Conservation (phyloP, 306 rosid species). For the Lathyrus tuberosus region DNA sequence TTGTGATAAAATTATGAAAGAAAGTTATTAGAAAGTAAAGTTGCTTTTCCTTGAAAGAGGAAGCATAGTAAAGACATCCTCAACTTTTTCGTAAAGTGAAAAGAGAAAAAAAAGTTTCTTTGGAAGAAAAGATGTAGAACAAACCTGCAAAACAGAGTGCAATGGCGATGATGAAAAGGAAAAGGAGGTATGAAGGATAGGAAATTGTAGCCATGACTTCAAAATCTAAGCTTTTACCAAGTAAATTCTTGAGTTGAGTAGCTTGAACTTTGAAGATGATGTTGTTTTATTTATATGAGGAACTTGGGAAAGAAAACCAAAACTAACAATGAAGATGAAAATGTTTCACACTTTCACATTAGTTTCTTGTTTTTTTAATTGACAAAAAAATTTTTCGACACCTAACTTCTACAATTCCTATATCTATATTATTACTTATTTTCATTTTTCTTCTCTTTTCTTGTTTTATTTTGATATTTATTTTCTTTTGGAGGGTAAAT, state of each 20-base stretch:
- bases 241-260: background rate
- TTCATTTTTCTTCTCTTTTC: background rate
- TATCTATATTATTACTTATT: background rate
- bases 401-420: background rate
- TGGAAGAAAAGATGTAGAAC: conserved; percentile 7
- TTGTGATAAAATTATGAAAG: background rate
- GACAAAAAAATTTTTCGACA: background rate
- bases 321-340: background rate
- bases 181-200: conserved; percentile 38
- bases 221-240: background rate
- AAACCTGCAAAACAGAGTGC: conserved; percentile 52
- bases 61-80: too few species aligned
- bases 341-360: background rate
- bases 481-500: background rate
- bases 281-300: conserved; percentile 27
- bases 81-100: too few species aligned
- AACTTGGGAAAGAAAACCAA: background rate
- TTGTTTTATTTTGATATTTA: background rate
- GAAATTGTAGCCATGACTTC: conserved; percentile 45
- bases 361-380: too few species aligned
- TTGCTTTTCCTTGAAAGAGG: conserved; percentile 1
- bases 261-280: background rate
- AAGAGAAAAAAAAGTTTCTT: background rate
- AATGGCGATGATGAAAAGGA: conserved; percentile 42
- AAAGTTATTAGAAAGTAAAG: conserved; percentile 32